Conservation (phyloP, 2,329 filamentous ascomycete genomes). For the Claviceps maximensis region DNA sequence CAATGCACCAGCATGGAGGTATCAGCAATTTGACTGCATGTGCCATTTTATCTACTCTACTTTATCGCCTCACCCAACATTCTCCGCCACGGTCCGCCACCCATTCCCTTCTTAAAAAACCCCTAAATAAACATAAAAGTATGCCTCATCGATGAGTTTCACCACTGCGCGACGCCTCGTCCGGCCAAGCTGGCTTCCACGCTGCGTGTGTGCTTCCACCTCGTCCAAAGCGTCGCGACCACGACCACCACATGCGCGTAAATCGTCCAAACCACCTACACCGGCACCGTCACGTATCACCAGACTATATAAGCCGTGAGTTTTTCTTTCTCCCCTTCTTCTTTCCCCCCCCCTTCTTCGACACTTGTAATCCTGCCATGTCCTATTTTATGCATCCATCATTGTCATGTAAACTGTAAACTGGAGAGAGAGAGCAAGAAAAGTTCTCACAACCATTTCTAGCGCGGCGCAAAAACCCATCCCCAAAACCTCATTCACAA, state of each 20-base stretch:
- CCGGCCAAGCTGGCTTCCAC: constrained; percentile 10
- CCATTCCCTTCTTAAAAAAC: too few species aligned
- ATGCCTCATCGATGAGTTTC: constrained; percentile 17
- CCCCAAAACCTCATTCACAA: constrained; percentile 5
- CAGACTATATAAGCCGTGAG: constrained; percentile 20
- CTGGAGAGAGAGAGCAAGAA: neutral
- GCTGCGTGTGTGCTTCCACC: constrained; percentile 14
- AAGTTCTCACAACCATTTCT: neutral
- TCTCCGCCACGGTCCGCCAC: neutral
- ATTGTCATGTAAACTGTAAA: too few species aligned
- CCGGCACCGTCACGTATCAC: constrained; percentile 12
- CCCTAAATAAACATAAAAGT: too few species aligned
- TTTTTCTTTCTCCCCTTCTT: neutral
- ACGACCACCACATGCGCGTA: constrained; percentile 4
- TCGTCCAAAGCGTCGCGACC: constrained; percentile 8
- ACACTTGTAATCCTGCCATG: neutral
- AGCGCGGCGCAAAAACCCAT: neutral
- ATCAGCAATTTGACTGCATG: too few species aligned
- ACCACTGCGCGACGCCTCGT: constrained; percentile 14
- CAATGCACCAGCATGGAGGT: too few species aligned
- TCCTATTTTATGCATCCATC: neutral
- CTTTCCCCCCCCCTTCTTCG: neutral
- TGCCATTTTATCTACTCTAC: too few species aligned
- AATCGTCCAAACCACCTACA: constrained; percentile 8
- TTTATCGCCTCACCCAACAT: too few species aligned